These are phyloP conservation scores for Boletus vermiculosoides DNA, from an alignment of 768 basidiomycete species.

Conservation along the genomic window DNA sequence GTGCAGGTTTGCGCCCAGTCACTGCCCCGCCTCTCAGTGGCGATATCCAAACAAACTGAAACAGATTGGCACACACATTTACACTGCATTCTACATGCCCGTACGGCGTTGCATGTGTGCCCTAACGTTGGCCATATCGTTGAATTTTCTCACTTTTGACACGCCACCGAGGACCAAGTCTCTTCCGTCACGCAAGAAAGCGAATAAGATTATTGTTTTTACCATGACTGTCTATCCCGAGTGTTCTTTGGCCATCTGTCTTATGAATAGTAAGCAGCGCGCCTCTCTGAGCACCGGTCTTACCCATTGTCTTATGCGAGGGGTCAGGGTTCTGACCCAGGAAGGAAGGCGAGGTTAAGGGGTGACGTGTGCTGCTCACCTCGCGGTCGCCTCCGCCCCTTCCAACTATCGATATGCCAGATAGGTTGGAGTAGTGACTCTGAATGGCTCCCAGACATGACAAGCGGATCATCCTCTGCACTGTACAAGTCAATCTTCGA, in stretches of 20 bases:
- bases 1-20: neutral
- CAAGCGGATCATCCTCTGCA: neutral
- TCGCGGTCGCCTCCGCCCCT: neutral
- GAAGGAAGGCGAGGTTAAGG: neutral
- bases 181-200: neutral
- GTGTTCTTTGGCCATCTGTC: neutral
- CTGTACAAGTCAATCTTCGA: neutral
- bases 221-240: neutral
- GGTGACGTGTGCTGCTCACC: neutral
- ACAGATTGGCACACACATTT: neutral
- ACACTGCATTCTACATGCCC: neutral
- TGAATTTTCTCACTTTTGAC: neutral
- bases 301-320: neutral
- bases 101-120: neutral
- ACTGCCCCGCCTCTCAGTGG: neutral
- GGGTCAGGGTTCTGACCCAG: neutral
- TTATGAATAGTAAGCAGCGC: neutral
- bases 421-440: neutral
- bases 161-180: neutral
- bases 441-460: neutral
- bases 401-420: no score
- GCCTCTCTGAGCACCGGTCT: neutral
- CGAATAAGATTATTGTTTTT: neutral
- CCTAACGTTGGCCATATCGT: neutral
- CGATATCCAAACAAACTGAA: neutral